Conservation (phyloP, 768 basidiomycete genomes). For the Phylloporus sp. region DNA sequence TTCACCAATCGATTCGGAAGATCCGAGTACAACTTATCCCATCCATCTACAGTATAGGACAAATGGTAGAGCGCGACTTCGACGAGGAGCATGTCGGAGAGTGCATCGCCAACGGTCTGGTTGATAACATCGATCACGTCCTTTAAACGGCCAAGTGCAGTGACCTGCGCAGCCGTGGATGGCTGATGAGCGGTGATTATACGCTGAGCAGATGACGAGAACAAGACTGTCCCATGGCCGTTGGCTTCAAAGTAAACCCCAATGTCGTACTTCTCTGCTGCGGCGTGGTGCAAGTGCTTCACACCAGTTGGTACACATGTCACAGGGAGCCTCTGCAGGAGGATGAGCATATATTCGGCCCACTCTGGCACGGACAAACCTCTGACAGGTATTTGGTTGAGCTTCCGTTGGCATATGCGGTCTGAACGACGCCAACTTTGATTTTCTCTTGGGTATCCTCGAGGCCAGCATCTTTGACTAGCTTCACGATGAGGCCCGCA, state of each 20-base stretch:
- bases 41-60: slow-evolving; percentile 76
- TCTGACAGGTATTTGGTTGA: slow-evolving; percentile 89
- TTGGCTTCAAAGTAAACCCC: slow-evolving; percentile 99
- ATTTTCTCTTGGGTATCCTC: slow-evolving; percentile 51
- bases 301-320: slow-evolving; percentile 96
- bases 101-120: slow-evolving; percentile 96
- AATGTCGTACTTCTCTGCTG: slow-evolving; percentile 84
- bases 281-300: slow-evolving; percentile 97
- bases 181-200: slow-evolving; percentile 63
- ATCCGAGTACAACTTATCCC: slow-evolving; percentile 92
- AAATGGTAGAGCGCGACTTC: slow-evolving; percentile 89
- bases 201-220: slow-evolving; percentile 72
- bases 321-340: slow-evolving; percentile 78
- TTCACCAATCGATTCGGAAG: slow-evolving; percentile 94
- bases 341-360: slow-evolving; percentile 7
- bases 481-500: slow-evolving; percentile 87
- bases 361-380: slow-evolving; percentile 35
- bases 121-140: slow-evolving; percentile 87
- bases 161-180: slow-evolving; percentile 77
- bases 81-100: slow-evolving; percentile 94
- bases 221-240: slow-evolving; percentile 95
- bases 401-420: slow-evolving; percentile 96
- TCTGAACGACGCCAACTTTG: slow-evolving; percentile 94
- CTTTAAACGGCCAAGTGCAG: slow-evolving; percentile 70
- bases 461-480: slow-evolving; percentile 81